Evolutionary conservation across 2,329 filamentous ascomycete genomes (phyloP), one percentile per base, ranked within the genome.

Genomic region (Colletotrichum horii): DNA sequence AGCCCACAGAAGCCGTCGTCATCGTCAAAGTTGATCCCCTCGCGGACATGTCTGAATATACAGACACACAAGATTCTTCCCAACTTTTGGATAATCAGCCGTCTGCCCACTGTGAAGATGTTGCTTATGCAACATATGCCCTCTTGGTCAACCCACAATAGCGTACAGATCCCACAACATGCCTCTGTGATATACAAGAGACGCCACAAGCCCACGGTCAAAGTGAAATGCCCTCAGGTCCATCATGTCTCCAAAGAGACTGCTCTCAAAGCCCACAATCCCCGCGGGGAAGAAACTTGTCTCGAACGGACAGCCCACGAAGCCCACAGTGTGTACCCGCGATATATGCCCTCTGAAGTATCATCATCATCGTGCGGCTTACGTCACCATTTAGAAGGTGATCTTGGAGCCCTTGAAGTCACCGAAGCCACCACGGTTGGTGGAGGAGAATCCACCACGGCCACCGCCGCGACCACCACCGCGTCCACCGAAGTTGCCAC

Each of bases 341-440:
- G 82, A 60, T 14, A 82, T 84, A 83, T 85, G 84, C 86, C 87
- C 87, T 88, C 86, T 81, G 82, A 81, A 80, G 78, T 78, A 80
- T 83, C 82, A 83, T 73, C 34, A 60, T 36, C 55, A 67, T 48
- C 83, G 82, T 86, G 88, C 83, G 81, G 82, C 67, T 71, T 65
- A 43, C 55, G 68, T 77, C 72, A 38, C 70, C 28, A 22, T 34
- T 87, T 87, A 88, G 84, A 95, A 95, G 78, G 92, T 94, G 83
- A 92, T 92, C 92, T 96, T 97, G 88, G 92, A 94, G 86, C 95
- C 95, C 85, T 90, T 88, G 81, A 85, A 87, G 76, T 86, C 86
- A 61, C 88, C 86, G 71, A 86, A 80, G 71, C 84, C 84, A 32
- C 86, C 84, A 61, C 86, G 82, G 66, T 81, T 81, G 74, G 84